Base-by-base conservation (phyloP, 257 asterid genomes). In the Petrea volubilis region DNA sequence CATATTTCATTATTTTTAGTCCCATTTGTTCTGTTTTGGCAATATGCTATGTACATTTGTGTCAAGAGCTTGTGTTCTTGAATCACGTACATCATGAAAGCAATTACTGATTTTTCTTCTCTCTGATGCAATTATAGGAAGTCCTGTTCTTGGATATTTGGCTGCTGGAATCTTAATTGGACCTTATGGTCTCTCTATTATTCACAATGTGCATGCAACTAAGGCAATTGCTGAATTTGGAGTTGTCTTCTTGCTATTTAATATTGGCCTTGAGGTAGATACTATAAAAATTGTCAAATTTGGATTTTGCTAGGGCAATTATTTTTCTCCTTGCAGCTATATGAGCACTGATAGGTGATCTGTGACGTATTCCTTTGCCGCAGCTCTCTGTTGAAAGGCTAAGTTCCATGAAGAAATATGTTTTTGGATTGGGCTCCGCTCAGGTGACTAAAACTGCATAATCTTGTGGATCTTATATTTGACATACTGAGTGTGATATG, bases 131-230 rank as follows among this genome's bases (percentile, higher is more conserved):
- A 78, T 69, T 84, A 64, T 74, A 95, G 99, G 98, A 29, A 95
- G 99, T 79, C 97, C 99, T 70, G 98, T 95, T 60, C 99, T 95
- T 76, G 99, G 99, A 60, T 95, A 90, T 83, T 86, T 95, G 73
- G 94, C 97, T 81, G 99, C 98, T 89, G 99, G 99, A 51, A 90
- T 95, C 81, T 83, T 95, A 71, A 95, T 95, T 79, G 99, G 99
- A 64, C 99, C 99, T 23, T 95, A 95, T 77, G 99, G 99, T 72
- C 87, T 95, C 77, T 95, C 99, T 74, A 95, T 95, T 70, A 95
- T 95, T 79, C 99, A 90, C 72, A 84, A 95, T 85, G 99, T 95
- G 62, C 99, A 95, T 70, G 99, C 83, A 73, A 95, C 99, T 53
- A 95, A 92, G 84, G 96, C 99, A 51, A 92, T 95, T 74, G 99